phyloP scores from a whole-genome alignment of 805 yeast species.

The Millerozyma miso region DNA sequence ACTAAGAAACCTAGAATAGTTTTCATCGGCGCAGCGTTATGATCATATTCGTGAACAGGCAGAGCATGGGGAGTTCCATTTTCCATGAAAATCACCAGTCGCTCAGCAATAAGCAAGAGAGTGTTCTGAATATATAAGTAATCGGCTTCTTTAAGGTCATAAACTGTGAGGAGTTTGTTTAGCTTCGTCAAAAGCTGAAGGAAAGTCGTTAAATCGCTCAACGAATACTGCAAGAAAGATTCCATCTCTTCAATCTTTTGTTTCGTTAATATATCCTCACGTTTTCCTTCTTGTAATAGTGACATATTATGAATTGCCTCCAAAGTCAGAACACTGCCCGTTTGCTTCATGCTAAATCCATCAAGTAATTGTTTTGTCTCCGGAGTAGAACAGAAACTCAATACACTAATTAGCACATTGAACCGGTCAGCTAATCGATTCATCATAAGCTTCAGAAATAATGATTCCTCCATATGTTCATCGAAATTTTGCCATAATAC shows the following conservation, averaged over 20 bases:
- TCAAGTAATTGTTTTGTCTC: neutral
- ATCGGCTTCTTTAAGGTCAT: slow-evolving; percentile 33
- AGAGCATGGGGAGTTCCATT: neutral
- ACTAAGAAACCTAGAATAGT: slow-evolving; percentile 12
- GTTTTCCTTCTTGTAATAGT: slow-evolving; percentile 2
- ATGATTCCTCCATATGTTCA: slow-evolving; percentile 20
- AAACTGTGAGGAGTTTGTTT: slow-evolving; percentile 32
- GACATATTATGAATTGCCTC: slow-evolving; percentile 26
- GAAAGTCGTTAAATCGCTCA: slow-evolving; percentile 36
- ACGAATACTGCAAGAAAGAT: slow-evolving; percentile 45
- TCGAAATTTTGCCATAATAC: slow-evolving; percentile 24
- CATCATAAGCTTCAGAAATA: slow-evolving; percentile 41
- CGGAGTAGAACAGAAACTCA: slow-evolving; percentile 21
- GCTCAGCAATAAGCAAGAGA: neutral
- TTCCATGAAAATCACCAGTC: neutral
- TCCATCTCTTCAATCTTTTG: slow-evolving; percentile 37
- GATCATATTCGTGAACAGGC: slow-evolving; percentile 1
- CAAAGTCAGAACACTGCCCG: slow-evolving; percentile 21
- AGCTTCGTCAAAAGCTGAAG: slow-evolving; percentile 26
- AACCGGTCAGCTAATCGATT: slow-evolving; percentile 46
- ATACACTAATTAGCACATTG: slow-evolving; percentile 45
- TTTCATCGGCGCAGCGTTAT: slow-evolving; percentile 7
- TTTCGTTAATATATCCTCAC: slow-evolving; percentile 8
- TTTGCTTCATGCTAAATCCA: neutral
- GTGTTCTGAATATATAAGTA: slow-evolving; percentile 5